phyloP scores from a whole-genome alignment of 352 stramenopile species.

The Phytophthora fragariaefolia region DNA sequence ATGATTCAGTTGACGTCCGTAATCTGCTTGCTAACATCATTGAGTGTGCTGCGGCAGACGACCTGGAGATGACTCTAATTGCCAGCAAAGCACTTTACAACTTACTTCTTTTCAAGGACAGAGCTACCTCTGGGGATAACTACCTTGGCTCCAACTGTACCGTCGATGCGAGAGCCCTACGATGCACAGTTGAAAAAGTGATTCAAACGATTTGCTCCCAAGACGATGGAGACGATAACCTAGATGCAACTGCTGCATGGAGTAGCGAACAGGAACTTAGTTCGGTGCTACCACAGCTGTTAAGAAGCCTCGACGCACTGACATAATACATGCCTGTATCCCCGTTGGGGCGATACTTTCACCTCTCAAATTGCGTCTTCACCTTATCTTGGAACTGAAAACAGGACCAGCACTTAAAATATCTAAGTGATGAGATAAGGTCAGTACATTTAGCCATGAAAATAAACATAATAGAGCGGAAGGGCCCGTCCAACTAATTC shows the following conservation, averaged over 20 bases:
- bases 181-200: slow-evolving; percentile 39
- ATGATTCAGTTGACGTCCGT: slow-evolving; percentile 43
- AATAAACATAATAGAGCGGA: too few relatives aligned
- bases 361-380: too few relatives aligned
- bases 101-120: slow-evolving; percentile 52
- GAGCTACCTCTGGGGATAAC: background rate
- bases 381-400: too few relatives aligned
- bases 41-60: slow-evolving; percentile 60
- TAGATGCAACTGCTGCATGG: slow-evolving; percentile 8
- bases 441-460: too few relatives aligned
- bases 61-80: slow-evolving; percentile 80
- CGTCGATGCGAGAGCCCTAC: slow-evolving; percentile 24
- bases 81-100: slow-evolving; percentile 88
- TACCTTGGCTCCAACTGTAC: background rate
- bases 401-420: too few relatives aligned
- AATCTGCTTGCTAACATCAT: slow-evolving; percentile 57
- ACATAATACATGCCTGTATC: slow-evolving; percentile 26
- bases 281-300: slow-evolving; percentile 55
- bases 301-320: slow-evolving; percentile 35
- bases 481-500: too few relatives aligned
- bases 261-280: slow-evolving; percentile 42
- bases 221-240: slow-evolving; percentile 23
- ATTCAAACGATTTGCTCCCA: slow-evolving; percentile 29
- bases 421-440: too few relatives aligned
- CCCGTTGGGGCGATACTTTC: too few relatives aligned